These are phyloP conservation scores for Colletotrichum camelliae DNA, from an alignment of 2,329 filamentous ascomycete genomes.

Conservation along the genomic window DNA sequence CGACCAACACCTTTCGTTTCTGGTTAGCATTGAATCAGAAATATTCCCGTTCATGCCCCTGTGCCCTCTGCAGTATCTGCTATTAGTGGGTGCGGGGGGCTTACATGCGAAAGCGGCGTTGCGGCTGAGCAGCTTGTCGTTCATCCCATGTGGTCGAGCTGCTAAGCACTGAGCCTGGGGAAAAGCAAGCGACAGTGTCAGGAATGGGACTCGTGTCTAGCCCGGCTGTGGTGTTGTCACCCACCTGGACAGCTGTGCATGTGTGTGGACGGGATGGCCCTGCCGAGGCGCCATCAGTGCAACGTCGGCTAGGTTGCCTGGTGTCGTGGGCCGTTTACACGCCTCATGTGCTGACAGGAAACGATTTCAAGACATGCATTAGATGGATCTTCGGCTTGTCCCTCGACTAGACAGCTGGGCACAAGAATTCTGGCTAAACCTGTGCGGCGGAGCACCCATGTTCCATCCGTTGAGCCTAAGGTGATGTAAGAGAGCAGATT, in stretches of 20 bases:
- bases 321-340: background rate
- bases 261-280: background rate
- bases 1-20: background rate
- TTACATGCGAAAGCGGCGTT: background rate
- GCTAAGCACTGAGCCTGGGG: background rate
- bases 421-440: background rate
- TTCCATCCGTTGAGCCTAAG: background rate
- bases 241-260: background rate
- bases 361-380: background rate
- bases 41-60: background rate
- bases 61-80: background rate
- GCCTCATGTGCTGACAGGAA: background rate
- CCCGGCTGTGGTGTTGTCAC: background rate
- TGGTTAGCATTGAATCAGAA: background rate
- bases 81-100: background rate
- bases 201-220: background rate
- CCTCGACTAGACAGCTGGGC: background rate
- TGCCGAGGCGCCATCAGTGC: background rate
- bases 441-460: background rate
- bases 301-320: background rate
- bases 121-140: background rate
- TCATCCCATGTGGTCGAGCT: background rate
- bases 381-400: background rate
- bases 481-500: background rate
- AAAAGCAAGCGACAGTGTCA: background rate